Evolutionary conservation across 441 rosid species (phyloP).

Genomic region (Brassica balearica): DNA sequence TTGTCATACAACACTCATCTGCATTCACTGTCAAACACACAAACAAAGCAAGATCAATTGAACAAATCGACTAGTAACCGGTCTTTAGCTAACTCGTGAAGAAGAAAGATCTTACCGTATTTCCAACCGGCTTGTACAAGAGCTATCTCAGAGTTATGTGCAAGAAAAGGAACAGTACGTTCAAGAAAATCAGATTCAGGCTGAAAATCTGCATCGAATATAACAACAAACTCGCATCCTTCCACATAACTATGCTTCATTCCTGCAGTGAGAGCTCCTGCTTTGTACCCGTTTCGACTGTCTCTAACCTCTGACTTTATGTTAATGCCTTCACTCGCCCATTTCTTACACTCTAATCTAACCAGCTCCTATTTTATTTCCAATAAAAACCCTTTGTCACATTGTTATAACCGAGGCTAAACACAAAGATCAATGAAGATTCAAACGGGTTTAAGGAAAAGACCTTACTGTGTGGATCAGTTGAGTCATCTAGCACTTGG

Average conservation of each 20-base stretch:
- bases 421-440: constrained; percentile 31
- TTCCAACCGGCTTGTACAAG: constrained; percentile 81
- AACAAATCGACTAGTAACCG: background rate
- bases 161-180: constrained; percentile 65
- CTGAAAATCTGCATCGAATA: constrained; percentile 75
- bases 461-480: constrained; percentile 63
- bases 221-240: constrained; percentile 58
- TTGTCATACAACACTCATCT: constrained; percentile 56
- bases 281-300: constrained; percentile 69
- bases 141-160: constrained; percentile 58
- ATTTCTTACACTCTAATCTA: constrained; percentile 59
- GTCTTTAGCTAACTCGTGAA: constrained; percentile 15
- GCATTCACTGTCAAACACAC: constrained; percentile 45
- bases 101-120: constrained; percentile 49
- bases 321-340: constrained; percentile 63
- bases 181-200: constrained; percentile 68
- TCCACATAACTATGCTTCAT: constrained; percentile 68
- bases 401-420: background rate
- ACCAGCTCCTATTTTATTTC: constrained; percentile 51
- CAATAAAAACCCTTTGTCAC: background rate
- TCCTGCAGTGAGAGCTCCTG: constrained; percentile 69
- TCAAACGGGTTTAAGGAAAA: constrained; percentile 25
- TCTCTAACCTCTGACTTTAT: constrained; percentile 62
- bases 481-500: constrained; percentile 78
- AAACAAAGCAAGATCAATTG: background rate